phyloP scores from a whole-genome alignment of 2,329 filamentous ascomycete species.

The Fusarium albidum region DNA sequence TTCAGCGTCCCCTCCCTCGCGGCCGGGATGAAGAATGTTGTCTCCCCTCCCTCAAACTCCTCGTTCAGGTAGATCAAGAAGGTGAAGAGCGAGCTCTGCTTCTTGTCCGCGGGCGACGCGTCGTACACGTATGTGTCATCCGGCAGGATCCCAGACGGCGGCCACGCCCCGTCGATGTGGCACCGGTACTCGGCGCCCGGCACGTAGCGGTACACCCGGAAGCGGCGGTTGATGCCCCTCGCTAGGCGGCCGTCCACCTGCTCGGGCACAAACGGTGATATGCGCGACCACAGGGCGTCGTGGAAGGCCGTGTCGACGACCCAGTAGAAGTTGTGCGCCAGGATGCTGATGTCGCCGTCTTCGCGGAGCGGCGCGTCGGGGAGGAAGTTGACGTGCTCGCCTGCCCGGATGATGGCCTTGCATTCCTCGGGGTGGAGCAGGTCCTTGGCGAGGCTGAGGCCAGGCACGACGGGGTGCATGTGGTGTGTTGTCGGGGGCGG shows the following conservation, averaged over 20 bases:
- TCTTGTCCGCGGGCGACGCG: constrained; percentile 63
- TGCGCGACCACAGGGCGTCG: constrained; percentile 68
- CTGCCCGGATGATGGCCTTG: constrained; percentile 70
- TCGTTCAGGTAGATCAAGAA: constrained; percentile 76
- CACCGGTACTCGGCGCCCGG: constrained; percentile 76
- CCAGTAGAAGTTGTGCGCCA: constrained; percentile 81
- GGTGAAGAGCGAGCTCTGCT: constrained; percentile 73
- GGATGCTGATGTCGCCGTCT: constrained; percentile 70
- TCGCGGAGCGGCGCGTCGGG: constrained; percentile 73
- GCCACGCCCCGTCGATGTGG: constrained; percentile 78
- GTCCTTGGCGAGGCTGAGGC: constrained; percentile 66
- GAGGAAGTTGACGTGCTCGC: constrained; percentile 70
- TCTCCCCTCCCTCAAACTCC: constrained; percentile 76
- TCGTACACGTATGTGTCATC: constrained; percentile 72
- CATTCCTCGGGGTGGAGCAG: constrained; percentile 70
- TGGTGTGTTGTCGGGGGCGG: constrained; percentile 60
- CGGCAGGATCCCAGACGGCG: constrained; percentile 69
- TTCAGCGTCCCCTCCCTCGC: constrained; percentile 71
- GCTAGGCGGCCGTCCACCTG: constrained; percentile 63
- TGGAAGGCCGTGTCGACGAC: constrained; percentile 70
- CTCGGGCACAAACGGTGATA: constrained; percentile 64
- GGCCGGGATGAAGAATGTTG: constrained; percentile 74
- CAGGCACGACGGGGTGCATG: constrained; percentile 69
- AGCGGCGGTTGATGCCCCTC: constrained; percentile 72
- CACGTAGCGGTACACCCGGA: constrained; percentile 76